Conservation (phyloP, 2,329 filamentous ascomycete genomes). For the Xylariaceae sp. region DNA sequence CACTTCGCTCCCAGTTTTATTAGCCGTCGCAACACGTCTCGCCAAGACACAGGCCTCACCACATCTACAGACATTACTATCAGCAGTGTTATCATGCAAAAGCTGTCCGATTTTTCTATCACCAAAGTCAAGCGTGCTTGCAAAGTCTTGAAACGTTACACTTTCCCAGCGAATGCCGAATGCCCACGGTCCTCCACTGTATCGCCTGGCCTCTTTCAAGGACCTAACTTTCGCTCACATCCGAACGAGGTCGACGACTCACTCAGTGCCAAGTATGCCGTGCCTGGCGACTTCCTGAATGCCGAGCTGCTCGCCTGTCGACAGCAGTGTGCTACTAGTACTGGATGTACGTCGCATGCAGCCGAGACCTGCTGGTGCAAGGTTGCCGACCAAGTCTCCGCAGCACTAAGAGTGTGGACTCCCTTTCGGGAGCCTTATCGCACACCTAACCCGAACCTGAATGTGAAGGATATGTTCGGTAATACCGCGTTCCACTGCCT, state of each 20-base stretch:
- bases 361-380: slow-evolving; percentile 45
- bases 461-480: slow-evolving; percentile 55
- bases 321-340: slow-evolving; percentile 23
- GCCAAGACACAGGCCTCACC: slow-evolving; percentile 37
- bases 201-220: slow-evolving; percentile 5
- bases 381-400: slow-evolving; percentile 23
- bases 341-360: slow-evolving; percentile 38
- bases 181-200: slow-evolving; percentile 23
- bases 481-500: slow-evolving; percentile 57
- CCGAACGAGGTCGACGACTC: slow-evolving; percentile 34
- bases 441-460: slow-evolving; percentile 40
- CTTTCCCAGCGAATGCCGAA: slow-evolving; percentile 37
- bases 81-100: slow-evolving; percentile 31
- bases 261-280: slow-evolving; percentile 38
- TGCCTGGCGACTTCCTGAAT: slow-evolving; percentile 58
- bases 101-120: slow-evolving; percentile 30
- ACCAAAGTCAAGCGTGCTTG: slow-evolving; percentile 31
- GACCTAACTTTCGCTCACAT: slow-evolving; percentile 1
- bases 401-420: slow-evolving; percentile 23
- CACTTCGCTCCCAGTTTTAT: slow-evolving; percentile 13
- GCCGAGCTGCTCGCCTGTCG: slow-evolving; percentile 28
- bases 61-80: slow-evolving; percentile 38
- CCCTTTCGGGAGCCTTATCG: slow-evolving; percentile 37
- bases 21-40: slow-evolving; percentile 20
- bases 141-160: slow-evolving; percentile 39